Percentiles rank a stretch among this genome's conserved stretches.
Evolutionary conservation across 495 filamentous ascomycete species (phyloP).

Genomic region (Cenococcum geophilum): DNA sequence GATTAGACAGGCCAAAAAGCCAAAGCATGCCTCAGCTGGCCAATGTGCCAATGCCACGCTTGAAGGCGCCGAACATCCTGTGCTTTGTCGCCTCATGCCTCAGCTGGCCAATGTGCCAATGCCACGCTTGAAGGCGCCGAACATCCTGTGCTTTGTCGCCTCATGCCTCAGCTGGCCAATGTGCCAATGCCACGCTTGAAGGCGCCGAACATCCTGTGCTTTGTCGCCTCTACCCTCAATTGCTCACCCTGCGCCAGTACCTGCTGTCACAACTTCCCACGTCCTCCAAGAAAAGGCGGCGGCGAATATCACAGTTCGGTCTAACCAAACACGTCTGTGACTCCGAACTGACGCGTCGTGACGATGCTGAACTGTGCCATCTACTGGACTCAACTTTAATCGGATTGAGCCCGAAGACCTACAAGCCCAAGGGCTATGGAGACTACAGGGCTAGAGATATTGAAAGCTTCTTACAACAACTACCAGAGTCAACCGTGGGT

Average conservation of each 20-base stretch:
- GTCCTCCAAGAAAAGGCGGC: constrained; percentile 48
- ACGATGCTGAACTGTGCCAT: constrained; percentile 43
- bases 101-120: constrained; percentile 34
- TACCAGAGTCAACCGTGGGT: constrained; percentile 40
- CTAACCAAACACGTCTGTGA: constrained; percentile 10
- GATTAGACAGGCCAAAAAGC: constrained; percentile 16
- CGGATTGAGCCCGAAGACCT: constrained; percentile 40
- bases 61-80: constrained; percentile 48
- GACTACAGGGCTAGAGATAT: constrained; percentile 46
- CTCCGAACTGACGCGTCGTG: constrained; percentile 31
- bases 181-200: constrained; percentile 27
- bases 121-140: constrained; percentile 31
- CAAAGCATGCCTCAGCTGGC: constrained; percentile 16
- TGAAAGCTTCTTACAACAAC: constrained; percentile 60
- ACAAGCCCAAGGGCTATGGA: constrained; percentile 33
- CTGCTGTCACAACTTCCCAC: constrained; percentile 50
- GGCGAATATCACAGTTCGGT: constrained; percentile 40
- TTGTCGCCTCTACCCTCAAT: constrained; percentile 62
- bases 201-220: constrained; percentile 58
- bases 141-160: constrained; percentile 67
- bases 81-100: constrained; percentile 70
- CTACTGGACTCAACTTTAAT: constrained; percentile 67
- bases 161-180: constrained; percentile 52
- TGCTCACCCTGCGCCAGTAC: constrained; percentile 67
- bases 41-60: constrained; percentile 30